phyloP scores from a whole-genome alignment of 495 filamentous ascomycete species.

The Trichoderma erinaceum region DNA sequence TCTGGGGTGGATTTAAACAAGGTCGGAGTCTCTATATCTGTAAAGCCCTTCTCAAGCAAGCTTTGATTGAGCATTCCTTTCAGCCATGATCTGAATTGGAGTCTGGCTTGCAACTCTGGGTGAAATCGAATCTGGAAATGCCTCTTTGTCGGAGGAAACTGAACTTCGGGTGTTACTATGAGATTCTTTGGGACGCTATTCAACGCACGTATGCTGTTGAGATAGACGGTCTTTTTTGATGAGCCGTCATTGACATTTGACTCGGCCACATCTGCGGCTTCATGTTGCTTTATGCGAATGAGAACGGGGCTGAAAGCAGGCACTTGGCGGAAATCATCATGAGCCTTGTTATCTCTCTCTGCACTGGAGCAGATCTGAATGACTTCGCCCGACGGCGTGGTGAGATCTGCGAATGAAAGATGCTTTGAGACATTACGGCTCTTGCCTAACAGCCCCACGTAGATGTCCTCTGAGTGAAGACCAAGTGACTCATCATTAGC shows the following conservation, averaged over 20 bases:
- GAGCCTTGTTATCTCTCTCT: slow-evolving; percentile 19
- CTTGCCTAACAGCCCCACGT: slow-evolving; percentile 17
- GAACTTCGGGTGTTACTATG: slow-evolving; percentile 61
- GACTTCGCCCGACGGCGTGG: neutral
- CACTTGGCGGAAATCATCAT: slow-evolving; percentile 29
- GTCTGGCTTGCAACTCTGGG: slow-evolving; percentile 52
- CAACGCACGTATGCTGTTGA: slow-evolving; percentile 58
- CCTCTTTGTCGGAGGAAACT: slow-evolving; percentile 65
- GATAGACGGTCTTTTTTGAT: slow-evolving; percentile 21
- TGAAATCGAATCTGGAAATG: slow-evolving; percentile 82
- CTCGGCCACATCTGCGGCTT: neutral
- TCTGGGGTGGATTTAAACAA: slow-evolving; percentile 98
- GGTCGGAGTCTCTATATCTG: slow-evolving; percentile 84
- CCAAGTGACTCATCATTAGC: neutral
- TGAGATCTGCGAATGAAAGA: slow-evolving; percentile 17
- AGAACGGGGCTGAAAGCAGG: slow-evolving; percentile 36
- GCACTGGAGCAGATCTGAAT: slow-evolving; percentile 35
- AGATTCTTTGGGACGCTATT: slow-evolving; percentile 75
- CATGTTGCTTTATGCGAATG: slow-evolving; percentile 19
- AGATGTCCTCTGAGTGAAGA: neutral
- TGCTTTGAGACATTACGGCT: slow-evolving; percentile 14
- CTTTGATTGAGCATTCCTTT: slow-evolving; percentile 46
- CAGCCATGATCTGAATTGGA: slow-evolving; percentile 51
- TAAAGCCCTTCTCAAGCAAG: slow-evolving; percentile 51
- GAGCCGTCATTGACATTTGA: neutral